Evolutionary conservation across 352 stramenopile genomes (phyloP).

Genomic region (Globisporangium cystogenes): DNA sequence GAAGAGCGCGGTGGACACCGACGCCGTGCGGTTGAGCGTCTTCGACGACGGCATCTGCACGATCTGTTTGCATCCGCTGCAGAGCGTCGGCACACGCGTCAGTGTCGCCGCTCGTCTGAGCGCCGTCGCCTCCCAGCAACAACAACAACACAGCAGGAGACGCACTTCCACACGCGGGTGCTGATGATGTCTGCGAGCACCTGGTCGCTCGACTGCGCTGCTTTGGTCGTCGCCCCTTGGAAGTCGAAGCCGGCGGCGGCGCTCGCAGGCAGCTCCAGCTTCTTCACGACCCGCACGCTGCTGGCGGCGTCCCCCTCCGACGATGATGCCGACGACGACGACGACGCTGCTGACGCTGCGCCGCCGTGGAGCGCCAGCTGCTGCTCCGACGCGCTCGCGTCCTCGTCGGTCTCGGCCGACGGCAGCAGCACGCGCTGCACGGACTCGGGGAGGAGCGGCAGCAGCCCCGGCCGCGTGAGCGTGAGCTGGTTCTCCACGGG

Average conservation of each 20-base stretch:
- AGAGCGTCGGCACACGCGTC: not conserved
- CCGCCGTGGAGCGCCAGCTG: constrained; percentile 5
- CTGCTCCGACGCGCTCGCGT: not conserved
- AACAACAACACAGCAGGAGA: not conserved
- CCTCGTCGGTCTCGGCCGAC: constrained; percentile 10
- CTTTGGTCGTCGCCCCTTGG: constrained; percentile 34
- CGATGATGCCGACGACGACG: constrained; percentile 1
- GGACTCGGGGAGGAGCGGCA: constrained; percentile 49
- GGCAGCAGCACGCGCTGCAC: constrained; percentile 60
- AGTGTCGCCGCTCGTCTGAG: not conserved
- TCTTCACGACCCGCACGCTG: constrained; percentile 8
- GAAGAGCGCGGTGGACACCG: constrained; percentile 62
- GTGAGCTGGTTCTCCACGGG: constrained; percentile 59
- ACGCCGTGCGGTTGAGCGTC: constrained; percentile 60
- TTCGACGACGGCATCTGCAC: constrained; percentile 50
- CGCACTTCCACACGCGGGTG: constrained; percentile 45
- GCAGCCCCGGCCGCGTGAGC: constrained; percentile 64
- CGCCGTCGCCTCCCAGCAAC: not conserved
- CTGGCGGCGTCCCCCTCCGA: not conserved
- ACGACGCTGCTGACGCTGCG: too few relatives aligned
- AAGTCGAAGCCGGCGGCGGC: constrained; percentile 66
- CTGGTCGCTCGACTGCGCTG: constrained; percentile 29
- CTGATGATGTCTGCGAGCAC: constrained; percentile 64
- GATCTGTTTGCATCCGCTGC: constrained; percentile 47
- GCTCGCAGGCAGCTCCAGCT: constrained; percentile 16